phyloP scores from a whole-genome alignment of 495 filamentous ascomycete genomes.

The Penicillium tannophilum region DNA sequence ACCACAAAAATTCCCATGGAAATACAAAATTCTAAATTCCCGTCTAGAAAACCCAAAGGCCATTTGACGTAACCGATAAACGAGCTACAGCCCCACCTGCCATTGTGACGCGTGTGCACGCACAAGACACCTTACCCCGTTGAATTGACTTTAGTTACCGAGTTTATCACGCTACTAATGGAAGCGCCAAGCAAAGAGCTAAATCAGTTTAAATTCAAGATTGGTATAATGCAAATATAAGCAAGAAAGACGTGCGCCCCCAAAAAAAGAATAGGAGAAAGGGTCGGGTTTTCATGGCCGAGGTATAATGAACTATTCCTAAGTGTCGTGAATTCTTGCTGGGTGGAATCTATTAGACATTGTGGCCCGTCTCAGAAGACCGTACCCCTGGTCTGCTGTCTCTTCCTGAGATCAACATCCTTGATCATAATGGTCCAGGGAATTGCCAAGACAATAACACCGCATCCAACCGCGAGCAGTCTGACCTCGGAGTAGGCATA shows the following conservation, averaged over 20 bases:
- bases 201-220: not conserved
- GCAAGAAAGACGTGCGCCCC: not conserved
- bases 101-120: slow-evolving; percentile 3
- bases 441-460: slow-evolving; percentile 46
- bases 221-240: too few relatives aligned
- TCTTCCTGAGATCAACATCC: slow-evolving; percentile 54
- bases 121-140: not conserved
- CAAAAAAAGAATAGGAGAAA: not conserved
- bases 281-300: not conserved
- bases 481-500: slow-evolving; percentile 56
- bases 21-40: not conserved
- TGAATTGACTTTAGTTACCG: not conserved
- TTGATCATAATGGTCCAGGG: slow-evolving; percentile 47
- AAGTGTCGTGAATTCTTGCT: not conserved
- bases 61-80: not conserved
- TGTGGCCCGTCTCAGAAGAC: slow-evolving; percentile 5
- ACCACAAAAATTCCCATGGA: not conserved
- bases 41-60: not conserved
- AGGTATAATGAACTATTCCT: not conserved
- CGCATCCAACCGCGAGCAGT: slow-evolving; percentile 51
- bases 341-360: too few relatives aligned
- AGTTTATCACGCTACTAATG: too few relatives aligned
- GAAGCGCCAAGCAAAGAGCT: not conserved
- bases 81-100: not conserved
- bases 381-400: slow-evolving; percentile 34